phyloP scores from a whole-genome alignment of 768 basidiomycete genomes.

The Lyophyllum atratum region DNA sequence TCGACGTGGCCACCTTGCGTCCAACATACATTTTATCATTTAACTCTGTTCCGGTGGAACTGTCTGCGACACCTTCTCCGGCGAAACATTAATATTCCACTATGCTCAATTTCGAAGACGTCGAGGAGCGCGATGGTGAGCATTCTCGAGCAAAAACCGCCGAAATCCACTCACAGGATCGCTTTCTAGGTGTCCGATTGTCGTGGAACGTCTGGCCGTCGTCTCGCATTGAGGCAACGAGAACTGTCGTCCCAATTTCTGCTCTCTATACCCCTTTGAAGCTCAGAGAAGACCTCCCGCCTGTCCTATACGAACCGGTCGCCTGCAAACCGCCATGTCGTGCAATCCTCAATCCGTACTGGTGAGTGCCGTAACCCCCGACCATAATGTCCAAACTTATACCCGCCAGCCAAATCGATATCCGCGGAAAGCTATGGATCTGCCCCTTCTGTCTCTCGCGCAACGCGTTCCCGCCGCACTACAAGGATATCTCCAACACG shows the following conservation, averaged over 20 bases:
- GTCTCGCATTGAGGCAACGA: slow-evolving; percentile 95
- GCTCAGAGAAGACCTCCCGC: slow-evolving; percentile 89
- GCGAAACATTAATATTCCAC: slow-evolving; percentile 25
- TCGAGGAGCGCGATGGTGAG: slow-evolving; percentile 94
- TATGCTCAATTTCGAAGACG: slow-evolving; percentile 92
- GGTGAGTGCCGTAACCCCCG: slow-evolving; percentile 49
- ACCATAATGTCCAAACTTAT: slow-evolving; percentile 5
- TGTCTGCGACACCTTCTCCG: slow-evolving; percentile 43
- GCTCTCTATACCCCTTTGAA: slow-evolving; percentile 97
- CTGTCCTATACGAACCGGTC: slow-evolving; percentile 96
- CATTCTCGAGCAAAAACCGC: slow-evolving; percentile 5
- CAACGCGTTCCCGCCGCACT: slow-evolving; percentile 97
- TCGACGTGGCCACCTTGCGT: slow-evolving; percentile 35
- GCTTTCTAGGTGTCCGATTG: slow-evolving; percentile 75
- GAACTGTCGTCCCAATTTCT: slow-evolving; percentile 98
- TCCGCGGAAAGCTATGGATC: slow-evolving; percentile 98
- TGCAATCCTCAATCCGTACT: slow-evolving; percentile 96
- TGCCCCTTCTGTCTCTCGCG: slow-evolving; percentile 98
- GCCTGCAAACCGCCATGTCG: slow-evolving; percentile 98
- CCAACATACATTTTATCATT: slow-evolving; percentile 20
- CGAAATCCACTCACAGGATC: not conserved
- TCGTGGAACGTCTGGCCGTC: slow-evolving; percentile 99
- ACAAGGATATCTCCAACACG: slow-evolving; percentile 97
- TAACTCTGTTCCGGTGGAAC: slow-evolving; percentile 28
- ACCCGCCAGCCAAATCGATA: slow-evolving; percentile 87